Base-by-base conservation (phyloP, 495 filamentous ascomycete genomes). In the Talaromyces proteolyticus region DNA sequence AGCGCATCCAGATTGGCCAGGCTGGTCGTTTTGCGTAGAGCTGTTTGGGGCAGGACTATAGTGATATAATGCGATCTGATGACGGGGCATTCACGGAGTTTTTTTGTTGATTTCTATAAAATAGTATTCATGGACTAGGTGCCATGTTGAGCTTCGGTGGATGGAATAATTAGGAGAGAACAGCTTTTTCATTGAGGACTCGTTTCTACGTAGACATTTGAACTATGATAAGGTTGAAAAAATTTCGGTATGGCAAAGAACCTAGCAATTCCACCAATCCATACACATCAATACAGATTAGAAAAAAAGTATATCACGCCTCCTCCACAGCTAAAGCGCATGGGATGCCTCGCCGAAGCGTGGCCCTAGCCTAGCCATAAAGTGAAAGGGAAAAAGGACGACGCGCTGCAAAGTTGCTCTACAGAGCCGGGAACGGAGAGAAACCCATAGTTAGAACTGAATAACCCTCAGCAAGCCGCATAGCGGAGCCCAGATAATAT, bases 1-100 rank as follows among this genome's bases (percentile, higher is more conserved):
- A 90, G 67, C 88, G 91, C 44, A 78, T 91, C 44, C 89, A 96
- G 66, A 74, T 89, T 57, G 91, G 91, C 19, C 75, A 79, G 53
- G 88, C 91, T 44, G 89, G 84, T 44, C 75, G 80, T 18, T 29
- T 49, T 41, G 47, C 47, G 22, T 49, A 49, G 29, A 34, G 29
- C 8, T 4, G 29, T 14, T 14, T 14, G 14, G 8, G 29, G 29
- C 8, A 34, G 29, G 29, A 34, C 8, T 34, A 34, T 34, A 10
- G 29, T n/a, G n/a, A n/a, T 10, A 34, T 8, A 34, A 34, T 34
- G 4, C 14, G 29, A 10, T 4, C 8, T 34, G 29, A 14, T 34
- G 29, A 34, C 29, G 29, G 29, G 29, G 29, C 29, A 34, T 34
- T 10, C 29, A 34, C 8, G 29, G 29, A 34, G 29, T 34, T 34